Base-by-base conservation (phyloP, 2,329 filamentous ascomycete species). In the Alternaria tenuissima region DNA sequence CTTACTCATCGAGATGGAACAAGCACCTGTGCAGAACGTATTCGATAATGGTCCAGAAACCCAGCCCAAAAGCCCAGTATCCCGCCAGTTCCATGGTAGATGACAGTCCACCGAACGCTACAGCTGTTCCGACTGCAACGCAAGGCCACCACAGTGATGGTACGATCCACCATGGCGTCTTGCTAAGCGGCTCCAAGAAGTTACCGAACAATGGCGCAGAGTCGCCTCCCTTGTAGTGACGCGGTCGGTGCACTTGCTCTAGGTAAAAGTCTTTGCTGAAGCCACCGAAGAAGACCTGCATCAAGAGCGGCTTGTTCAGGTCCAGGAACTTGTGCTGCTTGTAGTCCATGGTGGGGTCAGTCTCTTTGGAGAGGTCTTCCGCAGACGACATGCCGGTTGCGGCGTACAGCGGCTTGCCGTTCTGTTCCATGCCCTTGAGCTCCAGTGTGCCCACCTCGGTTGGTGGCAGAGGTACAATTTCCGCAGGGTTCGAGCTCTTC, bases 241-340 rank as follows among this genome's bases (percentile, higher is more conserved):
- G 89, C 18, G 95, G 95, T 44, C 95, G 90, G 78, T 99, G 95
- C 53, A 99, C 92, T 79, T 99, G 95, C 69, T 97, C 90, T 24
- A 99, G 86, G 76, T 99, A 99, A 76, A 99, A 99, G n/a, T 92
- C 88, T 79, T 97, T 99, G 77, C 83, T 88, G 81, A 98, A 99
- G 30, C 91, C 91, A 47, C 94, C 91, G 66, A 83, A 86, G 91
- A 92, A 97, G 42, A 99, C 87, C 80, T 99, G 95, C 79, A 90
- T 85, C 56, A 99, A 85, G 56, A 99, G 85, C 7, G 95, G 94
- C 72, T 86, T 88, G 81, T 87, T 91, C 58, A 99, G 85, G 75
- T 99, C 94, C 62, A 99, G 85, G 74, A 99, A 99, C 80, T 96
- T 96, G 86, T 98, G 90, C 59, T 86, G 91, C 80, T 92, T 91